Conservation (phyloP, 306 rosid species). For the Carpinus fangiana region DNA sequence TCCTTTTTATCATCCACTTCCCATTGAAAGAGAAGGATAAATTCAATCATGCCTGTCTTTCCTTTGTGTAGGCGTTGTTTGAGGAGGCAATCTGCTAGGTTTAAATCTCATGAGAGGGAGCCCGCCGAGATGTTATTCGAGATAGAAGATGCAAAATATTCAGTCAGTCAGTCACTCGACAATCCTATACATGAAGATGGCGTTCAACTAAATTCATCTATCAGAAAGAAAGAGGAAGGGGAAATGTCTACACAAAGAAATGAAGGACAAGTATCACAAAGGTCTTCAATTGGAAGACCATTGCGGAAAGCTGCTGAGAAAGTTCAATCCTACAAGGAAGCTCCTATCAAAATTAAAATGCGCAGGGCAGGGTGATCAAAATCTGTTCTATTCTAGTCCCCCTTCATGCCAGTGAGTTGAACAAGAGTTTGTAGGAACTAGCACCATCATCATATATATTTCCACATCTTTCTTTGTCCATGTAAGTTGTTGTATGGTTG, state of each 20-base stretch:
- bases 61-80: conserved; percentile 43
- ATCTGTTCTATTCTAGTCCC: conserved; percentile 8
- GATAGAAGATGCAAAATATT: conserved; percentile 52
- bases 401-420: neutral
- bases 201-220: conserved; percentile 21
- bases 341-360: conserved; percentile 56
- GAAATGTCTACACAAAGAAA: conserved; percentile 28
- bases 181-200: conserved; percentile 1
- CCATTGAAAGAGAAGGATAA: neutral
- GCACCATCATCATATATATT: neutral
- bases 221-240: conserved; percentile 29
- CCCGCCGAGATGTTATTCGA: conserved; percentile 58
- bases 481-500: neutral
- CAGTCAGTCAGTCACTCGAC: conserved; percentile 1
- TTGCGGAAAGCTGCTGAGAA: conserved; percentile 53
- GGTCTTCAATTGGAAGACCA: conserved; percentile 68
- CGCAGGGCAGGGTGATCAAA: conserved; percentile 48
- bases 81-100: conserved; percentile 66
- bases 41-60: neutral
- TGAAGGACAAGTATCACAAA: conserved; percentile 36
- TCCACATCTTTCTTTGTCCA: neutral
- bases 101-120: conserved; percentile 44
- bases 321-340: conserved; percentile 69
- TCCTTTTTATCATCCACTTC: neutral
- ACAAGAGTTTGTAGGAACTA: neutral